phyloP scores from a whole-genome alignment of 805 yeast species.

The Kodamaea hsintzibuensis region DNA sequence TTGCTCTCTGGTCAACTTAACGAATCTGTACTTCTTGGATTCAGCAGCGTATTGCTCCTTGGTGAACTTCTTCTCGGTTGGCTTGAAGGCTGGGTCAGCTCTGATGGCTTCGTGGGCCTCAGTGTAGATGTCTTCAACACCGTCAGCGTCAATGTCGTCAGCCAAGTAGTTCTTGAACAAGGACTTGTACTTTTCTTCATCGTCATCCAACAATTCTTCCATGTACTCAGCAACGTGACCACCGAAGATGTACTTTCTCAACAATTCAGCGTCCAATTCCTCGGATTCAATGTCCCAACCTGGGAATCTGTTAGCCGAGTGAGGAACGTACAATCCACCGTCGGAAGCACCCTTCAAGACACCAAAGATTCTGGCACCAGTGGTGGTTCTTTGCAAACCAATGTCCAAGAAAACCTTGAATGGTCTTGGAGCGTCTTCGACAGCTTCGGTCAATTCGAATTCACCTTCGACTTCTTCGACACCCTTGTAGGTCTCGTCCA shows the following conservation, averaged over 20 bases:
- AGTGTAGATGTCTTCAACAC: constrained; percentile 90
- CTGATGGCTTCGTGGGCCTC: constrained; percentile 96
- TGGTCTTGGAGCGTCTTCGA: constrained; percentile 99
- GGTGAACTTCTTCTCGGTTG: constrained; percentile 89
- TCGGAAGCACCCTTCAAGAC: constrained; percentile 99
- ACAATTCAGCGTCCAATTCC: constrained; percentile 95
- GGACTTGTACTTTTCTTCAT: constrained; percentile 98
- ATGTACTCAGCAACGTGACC: constrained; percentile 99
- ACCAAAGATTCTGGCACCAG: constrained; percentile 99
- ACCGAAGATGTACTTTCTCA: constrained; percentile 99
- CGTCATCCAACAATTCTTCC: constrained; percentile 99
- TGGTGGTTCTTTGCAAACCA: constrained; percentile 99
- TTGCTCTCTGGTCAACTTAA: constrained; percentile 88
- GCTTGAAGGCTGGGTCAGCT: constrained; percentile 90
- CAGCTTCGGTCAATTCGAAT: constrained; percentile 97
- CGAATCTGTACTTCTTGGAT: constrained; percentile 88
- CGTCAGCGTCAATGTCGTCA: constrained; percentile 97
- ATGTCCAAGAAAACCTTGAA: constrained; percentile 99
- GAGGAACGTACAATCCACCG: constrained; percentile 99
- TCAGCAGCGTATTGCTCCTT: constrained; percentile 98
- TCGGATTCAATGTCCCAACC: constrained; percentile 99
- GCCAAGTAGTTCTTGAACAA: constrained; percentile 95
- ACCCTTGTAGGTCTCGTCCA: constrained; percentile 97
- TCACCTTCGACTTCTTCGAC: constrained; percentile 99
- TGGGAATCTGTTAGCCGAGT: constrained; percentile 99